Evolutionary conservation across 495 filamentous ascomycete genomes (phyloP).

Genomic region (Penicillium cinerascens): DNA sequence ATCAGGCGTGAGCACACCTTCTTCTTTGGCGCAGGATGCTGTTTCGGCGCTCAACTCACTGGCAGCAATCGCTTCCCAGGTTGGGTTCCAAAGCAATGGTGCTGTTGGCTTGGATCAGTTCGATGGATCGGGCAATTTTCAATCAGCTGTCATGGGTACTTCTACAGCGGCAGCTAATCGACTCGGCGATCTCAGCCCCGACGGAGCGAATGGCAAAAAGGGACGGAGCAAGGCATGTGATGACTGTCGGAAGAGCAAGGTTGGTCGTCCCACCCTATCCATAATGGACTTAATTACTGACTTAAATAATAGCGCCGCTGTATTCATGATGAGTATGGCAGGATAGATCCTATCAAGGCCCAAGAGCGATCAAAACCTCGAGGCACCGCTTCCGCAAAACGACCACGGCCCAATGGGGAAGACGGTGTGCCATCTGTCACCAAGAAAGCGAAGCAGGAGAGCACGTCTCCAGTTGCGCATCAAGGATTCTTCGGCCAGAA

Average conservation of each 20-base stretch:
- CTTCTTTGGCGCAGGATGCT: conserved; percentile 42
- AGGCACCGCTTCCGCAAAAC: conserved; percentile 46
- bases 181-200: conserved; percentile 36
- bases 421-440: conserved; percentile 15
- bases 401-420: conserved; percentile 44
- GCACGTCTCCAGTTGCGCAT: conserved; percentile 31
- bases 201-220: conserved; percentile 43
- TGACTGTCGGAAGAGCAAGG: conserved; percentile 68
- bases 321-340: conserved; percentile 63
- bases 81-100: conserved; percentile 30
- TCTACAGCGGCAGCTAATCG: conserved; percentile 28
- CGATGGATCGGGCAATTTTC: conserved; percentile 28
- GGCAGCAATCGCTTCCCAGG: conserved; percentile 42
- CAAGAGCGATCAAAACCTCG: conserved; percentile 58
- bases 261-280: conserved; percentile 19
- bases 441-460: conserved; percentile 43
- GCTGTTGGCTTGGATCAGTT: conserved; percentile 26
- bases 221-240: conserved; percentile 61
- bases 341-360: conserved; percentile 60
- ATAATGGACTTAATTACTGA: background rate
- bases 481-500: conserved; percentile 19
- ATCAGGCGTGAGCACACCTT: conserved; percentile 30
- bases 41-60: conserved; percentile 44
- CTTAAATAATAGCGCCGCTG: conserved; percentile 55
- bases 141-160: conserved; percentile 24